These are phyloP conservation scores for Metarhizium guizhouense DNA, from an alignment of 2,329 filamentous ascomycete species.

Conservation along the genomic window DNA sequence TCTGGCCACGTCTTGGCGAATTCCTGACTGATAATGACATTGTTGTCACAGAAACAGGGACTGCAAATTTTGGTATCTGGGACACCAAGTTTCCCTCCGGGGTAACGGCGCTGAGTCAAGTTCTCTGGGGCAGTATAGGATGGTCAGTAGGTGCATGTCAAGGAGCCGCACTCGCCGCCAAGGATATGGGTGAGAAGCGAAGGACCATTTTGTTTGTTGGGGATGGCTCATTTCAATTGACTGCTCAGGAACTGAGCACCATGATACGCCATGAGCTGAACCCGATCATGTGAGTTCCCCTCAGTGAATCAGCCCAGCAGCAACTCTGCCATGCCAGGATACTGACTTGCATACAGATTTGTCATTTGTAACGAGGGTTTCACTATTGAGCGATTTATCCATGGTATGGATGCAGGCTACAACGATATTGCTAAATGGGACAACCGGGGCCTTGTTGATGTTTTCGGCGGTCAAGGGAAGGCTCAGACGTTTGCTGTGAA, in stretches of 20 bases:
- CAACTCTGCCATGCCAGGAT: neutral
- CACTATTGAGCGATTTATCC: slow-evolving; percentile 83
- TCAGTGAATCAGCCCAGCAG: neutral
- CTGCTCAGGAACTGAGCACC: slow-evolving; percentile 73
- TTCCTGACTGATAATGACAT: slow-evolving; percentile 68
- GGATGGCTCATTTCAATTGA: slow-evolving; percentile 80
- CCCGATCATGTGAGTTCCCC: slow-evolving; percentile 58
- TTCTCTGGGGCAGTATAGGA: slow-evolving; percentile 61
- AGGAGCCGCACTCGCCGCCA: slow-evolving; percentile 64
- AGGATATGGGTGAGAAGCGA: slow-evolving; percentile 49
- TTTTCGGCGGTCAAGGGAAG: slow-evolving; percentile 56
- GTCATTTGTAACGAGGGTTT: slow-evolving; percentile 83
- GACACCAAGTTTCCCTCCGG: slow-evolving; percentile 69
- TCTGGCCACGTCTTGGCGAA: slow-evolving; percentile 69
- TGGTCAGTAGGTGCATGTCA: slow-evolving; percentile 52
- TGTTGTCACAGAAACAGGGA: slow-evolving; percentile 80
- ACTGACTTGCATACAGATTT: slow-evolving; percentile 39
- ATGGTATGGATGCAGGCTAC: slow-evolving; percentile 70
- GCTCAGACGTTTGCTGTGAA: slow-evolving; percentile 58
- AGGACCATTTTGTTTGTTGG: slow-evolving; percentile 82
- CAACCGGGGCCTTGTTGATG: slow-evolving; percentile 56
- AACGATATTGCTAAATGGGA: slow-evolving; percentile 76
- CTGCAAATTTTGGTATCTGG: slow-evolving; percentile 81
- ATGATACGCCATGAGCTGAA: slow-evolving; percentile 69
- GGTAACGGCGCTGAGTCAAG: slow-evolving; percentile 75